Percentiles rank a stretch among this genome's conserved stretches.
These are phyloP conservation scores for Botryotinia convoluta DNA, from an alignment of 2,329 filamentous ascomycete genomes.

Conservation along the genomic window DNA sequence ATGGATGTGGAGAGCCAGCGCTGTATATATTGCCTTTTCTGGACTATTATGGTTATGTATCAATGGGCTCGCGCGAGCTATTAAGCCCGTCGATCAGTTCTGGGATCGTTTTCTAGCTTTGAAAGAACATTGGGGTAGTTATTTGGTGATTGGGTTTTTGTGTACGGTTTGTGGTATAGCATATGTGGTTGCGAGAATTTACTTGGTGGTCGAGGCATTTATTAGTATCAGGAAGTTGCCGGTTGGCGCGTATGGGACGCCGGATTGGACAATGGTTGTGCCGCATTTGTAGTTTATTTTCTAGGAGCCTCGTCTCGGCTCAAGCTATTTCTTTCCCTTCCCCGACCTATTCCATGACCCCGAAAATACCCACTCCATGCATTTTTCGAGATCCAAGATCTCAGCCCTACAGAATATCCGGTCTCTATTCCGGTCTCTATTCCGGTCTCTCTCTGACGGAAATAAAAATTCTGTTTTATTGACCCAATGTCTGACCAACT, in stretches of 20 bases:
- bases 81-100: neutral
- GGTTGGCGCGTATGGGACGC: neutral
- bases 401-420: neutral
- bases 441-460: neutral
- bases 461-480: neutral
- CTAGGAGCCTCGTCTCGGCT: neutral
- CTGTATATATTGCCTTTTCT: slow-evolving; percentile 20
- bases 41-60: slow-evolving; percentile 18
- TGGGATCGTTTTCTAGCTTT: slow-evolving; percentile 15
- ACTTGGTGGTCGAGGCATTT: slow-evolving; percentile 11
- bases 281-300: neutral
- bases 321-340: neutral
- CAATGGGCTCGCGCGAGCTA: slow-evolving; percentile 3
- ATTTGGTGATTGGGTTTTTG: slow-evolving; percentile 18
- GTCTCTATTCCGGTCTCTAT: neutral
- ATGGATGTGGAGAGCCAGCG: slow-evolving; percentile 21
- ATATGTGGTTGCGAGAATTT: slow-evolving; percentile 9
- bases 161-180: slow-evolving; percentile 11
- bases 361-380: neutral
- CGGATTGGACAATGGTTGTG: slow-evolving; percentile 6
- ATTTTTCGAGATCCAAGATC: neutral
- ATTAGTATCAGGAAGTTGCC: slow-evolving; percentile 11
- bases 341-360: neutral
- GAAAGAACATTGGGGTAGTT: neutral
- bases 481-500: neutral